Percentiles rank a stretch among this genome's conserved stretches.
These are phyloP conservation scores for Myrica gale DNA, from an alignment of 306 rosid species.

Conservation along the genomic window DNA sequence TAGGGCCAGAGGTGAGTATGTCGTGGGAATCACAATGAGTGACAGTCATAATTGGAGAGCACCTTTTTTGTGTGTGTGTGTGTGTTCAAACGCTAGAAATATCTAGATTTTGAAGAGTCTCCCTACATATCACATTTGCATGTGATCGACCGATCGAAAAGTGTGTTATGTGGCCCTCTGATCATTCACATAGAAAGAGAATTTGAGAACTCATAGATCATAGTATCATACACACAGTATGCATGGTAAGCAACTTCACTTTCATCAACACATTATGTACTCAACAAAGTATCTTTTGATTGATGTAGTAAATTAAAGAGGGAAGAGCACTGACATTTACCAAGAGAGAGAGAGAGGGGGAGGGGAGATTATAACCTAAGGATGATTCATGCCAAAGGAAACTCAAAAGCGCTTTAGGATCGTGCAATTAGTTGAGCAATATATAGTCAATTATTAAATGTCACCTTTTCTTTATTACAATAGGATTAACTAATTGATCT, in stretches of 20 bases:
- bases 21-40: slow-evolving; percentile 48
- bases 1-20: too few species aligned
- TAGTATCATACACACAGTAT: neutral
- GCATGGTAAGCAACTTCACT: neutral
- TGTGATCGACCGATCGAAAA: neutral
- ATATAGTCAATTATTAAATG: slow-evolving; percentile 5
- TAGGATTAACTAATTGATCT: neutral
- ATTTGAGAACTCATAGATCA: neutral
- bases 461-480: slow-evolving; percentile 13
- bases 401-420: neutral
- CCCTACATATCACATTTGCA: neutral
- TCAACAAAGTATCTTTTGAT: neutral
- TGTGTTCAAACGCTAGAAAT: slow-evolving; percentile 18
- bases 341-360: too few species aligned
- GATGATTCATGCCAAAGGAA: neutral
- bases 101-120: slow-evolving; percentile 42
- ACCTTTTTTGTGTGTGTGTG: too few species aligned
- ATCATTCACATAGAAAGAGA: too few species aligned
- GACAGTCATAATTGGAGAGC: slow-evolving; percentile 3
- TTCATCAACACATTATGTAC: neutral
- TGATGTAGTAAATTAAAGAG: neutral
- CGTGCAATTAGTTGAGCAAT: too few species aligned
- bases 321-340: too few species aligned
- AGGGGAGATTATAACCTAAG: neutral
- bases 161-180: too few species aligned